Conservation (phyloP, 2,329 filamentous ascomycete genomes). For the Colletotrichum falcatum region DNA sequence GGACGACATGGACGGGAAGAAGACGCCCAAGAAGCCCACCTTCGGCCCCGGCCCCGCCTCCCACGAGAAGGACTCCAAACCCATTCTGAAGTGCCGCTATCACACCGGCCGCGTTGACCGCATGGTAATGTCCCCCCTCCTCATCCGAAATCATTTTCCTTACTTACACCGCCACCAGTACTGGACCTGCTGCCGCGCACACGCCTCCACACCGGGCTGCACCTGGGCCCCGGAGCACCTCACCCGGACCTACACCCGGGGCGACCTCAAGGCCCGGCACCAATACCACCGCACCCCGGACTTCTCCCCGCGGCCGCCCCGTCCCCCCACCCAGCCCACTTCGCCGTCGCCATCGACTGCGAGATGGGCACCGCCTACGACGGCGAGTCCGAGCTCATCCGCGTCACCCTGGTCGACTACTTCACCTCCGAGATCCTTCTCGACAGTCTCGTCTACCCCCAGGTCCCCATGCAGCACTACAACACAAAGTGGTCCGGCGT, state of each 20-base stretch:
- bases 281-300: slow-evolving; percentile 32
- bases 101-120: slow-evolving; percentile 48
- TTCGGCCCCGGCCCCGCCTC: neutral
- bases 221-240: slow-evolving; percentile 45
- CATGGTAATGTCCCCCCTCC: slow-evolving; percentile 41
- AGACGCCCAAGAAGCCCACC: slow-evolving; percentile 6
- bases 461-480: slow-evolving; percentile 58
- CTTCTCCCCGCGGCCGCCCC: neutral
- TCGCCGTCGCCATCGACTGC: slow-evolving; percentile 63
- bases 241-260: slow-evolving; percentile 42
- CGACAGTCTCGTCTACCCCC: slow-evolving; percentile 63
- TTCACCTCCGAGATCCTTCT: slow-evolving; percentile 61
- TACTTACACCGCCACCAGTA: slow-evolving; percentile 38
- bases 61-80: slow-evolving; percentile 21
- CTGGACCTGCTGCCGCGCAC: slow-evolving; percentile 50
- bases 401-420: slow-evolving; percentile 63
- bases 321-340: slow-evolving; percentile 1
- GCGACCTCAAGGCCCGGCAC: slow-evolving; percentile 44
- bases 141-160: neutral
- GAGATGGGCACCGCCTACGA: slow-evolving; percentile 63
- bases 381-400: slow-evolving; percentile 64
- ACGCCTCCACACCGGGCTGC: slow-evolving; percentile 45
- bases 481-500: slow-evolving; percentile 66
- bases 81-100: slow-evolving; percentile 44
- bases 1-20: slow-evolving; percentile 1